These are phyloP conservation scores for Zea luxurians DNA, from an alignment of 176 grass and related monocot genomes.

Conservation along the genomic window DNA sequence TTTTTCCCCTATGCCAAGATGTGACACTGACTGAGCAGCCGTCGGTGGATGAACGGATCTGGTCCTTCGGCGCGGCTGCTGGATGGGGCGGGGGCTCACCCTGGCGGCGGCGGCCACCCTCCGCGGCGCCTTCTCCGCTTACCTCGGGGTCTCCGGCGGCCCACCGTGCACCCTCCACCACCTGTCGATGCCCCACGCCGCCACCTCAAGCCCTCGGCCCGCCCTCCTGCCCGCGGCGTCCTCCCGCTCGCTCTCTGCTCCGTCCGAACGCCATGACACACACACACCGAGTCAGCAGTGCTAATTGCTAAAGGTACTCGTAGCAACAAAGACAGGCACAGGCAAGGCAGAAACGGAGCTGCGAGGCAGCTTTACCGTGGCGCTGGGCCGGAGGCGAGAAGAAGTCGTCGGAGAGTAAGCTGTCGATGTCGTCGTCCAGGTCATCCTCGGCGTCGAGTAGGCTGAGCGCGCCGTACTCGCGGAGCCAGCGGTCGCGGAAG, in stretches of 20 bases:
- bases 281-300: no score
- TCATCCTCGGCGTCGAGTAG: slow-evolving; percentile 30
- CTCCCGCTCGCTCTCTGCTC: neutral
- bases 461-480: slow-evolving; percentile 44
- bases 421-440: neutral
- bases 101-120: slow-evolving; percentile 38
- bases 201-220: slow-evolving; percentile 21
- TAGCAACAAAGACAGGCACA: no score
- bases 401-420: slow-evolving; percentile 25
- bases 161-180: slow-evolving; percentile 42
- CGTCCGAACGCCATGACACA: neutral
- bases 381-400: slow-evolving; percentile 21
- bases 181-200: slow-evolving; percentile 54
- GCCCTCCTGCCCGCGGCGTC: neutral
- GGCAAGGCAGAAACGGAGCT: no score
- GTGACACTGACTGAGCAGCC: neutral
- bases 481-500: slow-evolving; percentile 54
- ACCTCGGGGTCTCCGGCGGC: slow-evolving; percentile 41
- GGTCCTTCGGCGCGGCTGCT: slow-evolving; percentile 46
- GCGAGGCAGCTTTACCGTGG: slow-evolving; percentile 4
- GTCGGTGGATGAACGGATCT: neutral
- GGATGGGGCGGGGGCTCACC: slow-evolving; percentile 51
- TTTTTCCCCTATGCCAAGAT: slow-evolving; percentile 1
- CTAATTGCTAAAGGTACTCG: neutral
- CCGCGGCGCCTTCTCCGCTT: slow-evolving; percentile 52